Percentiles rank a stretch among this genome's conserved stretches.
These are phyloP conservation scores for Neurospora sp. DNA, from an alignment of 495 filamentous ascomycete species.

Conservation along the genomic window DNA sequence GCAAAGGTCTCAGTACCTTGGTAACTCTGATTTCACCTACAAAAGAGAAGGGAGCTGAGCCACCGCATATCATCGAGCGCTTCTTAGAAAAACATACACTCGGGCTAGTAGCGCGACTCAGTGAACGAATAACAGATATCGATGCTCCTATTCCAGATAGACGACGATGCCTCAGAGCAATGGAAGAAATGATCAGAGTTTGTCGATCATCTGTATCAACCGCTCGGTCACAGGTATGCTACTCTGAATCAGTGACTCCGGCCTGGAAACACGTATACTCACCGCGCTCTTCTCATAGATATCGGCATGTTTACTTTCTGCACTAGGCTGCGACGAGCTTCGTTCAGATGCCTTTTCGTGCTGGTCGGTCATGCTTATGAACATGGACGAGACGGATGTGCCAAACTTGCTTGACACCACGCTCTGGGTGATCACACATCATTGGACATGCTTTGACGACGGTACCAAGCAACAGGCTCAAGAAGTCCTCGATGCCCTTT, in stretches of 20 bases:
- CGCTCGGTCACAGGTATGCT: conserved; percentile 73
- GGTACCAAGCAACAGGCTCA: conserved; percentile 46
- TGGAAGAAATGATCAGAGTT: conserved; percentile 78
- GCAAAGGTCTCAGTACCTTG: conserved; percentile 57
- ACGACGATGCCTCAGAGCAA: conserved; percentile 63
- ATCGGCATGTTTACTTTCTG: conserved; percentile 77
- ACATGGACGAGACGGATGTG: conserved; percentile 69
- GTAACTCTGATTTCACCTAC: conserved; percentile 49
- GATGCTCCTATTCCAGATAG: conserved; percentile 49
- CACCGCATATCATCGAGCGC: conserved; percentile 54
- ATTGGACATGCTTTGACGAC: conserved; percentile 62
- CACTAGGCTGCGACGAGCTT: conserved; percentile 61
- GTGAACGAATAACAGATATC: conserved; percentile 69
- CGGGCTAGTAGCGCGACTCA: conserved; percentile 76
- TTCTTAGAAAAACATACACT: conserved; percentile 82
- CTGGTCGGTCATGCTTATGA: conserved; percentile 69
- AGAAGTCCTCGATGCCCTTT: conserved; percentile 52
- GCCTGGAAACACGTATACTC: neutral
- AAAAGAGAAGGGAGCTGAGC: conserved; percentile 36
- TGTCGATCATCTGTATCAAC: conserved; percentile 58
- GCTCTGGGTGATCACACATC: conserved; percentile 71
- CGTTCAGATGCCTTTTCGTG: conserved; percentile 69
- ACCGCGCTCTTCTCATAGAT: conserved; percentile 41
- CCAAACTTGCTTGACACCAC: conserved; percentile 72
- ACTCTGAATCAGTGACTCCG: neutral